phyloP scores from a whole-genome alignment of 257 asterid species.

The Ocimum tenuiflorum region DNA sequence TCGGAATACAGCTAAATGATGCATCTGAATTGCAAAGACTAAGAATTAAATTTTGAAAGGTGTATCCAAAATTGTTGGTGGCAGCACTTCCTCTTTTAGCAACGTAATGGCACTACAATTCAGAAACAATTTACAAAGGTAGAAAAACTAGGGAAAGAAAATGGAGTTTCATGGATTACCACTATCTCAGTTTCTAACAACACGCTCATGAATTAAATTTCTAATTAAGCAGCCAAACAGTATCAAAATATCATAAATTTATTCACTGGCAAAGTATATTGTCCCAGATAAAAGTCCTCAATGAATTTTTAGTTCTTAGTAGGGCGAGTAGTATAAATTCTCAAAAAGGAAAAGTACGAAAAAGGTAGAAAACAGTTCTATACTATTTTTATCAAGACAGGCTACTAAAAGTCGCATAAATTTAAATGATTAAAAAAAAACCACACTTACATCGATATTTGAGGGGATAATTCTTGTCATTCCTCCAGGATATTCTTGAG shows the following conservation, averaged over 20 bases:
- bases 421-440: not conserved
- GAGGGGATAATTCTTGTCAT: slow-evolving; percentile 77
- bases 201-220: not conserved
- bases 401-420: slow-evolving; percentile 9
- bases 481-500: slow-evolving; percentile 65
- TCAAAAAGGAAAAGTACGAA: not conserved
- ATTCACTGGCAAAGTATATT: not conserved
- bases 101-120: not conserved
- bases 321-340: not conserved
- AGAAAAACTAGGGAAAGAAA: not conserved
- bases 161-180: not conserved
- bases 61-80: not conserved
- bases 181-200: not conserved
- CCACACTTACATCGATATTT: slow-evolving; percentile 59
- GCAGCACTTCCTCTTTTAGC: not conserved
- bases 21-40: not conserved
- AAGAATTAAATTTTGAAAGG: not conserved
- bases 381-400: not conserved
- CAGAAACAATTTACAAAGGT: not conserved
- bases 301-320: too few species aligned
- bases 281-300: not conserved
- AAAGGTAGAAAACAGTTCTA: not conserved
- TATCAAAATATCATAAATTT: not conserved
- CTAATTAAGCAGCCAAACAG: not conserved
- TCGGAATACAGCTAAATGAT: not conserved